phyloP scores from a whole-genome alignment of 2,329 filamentous ascomycete species.

The Cladosporium sp. region DNA sequence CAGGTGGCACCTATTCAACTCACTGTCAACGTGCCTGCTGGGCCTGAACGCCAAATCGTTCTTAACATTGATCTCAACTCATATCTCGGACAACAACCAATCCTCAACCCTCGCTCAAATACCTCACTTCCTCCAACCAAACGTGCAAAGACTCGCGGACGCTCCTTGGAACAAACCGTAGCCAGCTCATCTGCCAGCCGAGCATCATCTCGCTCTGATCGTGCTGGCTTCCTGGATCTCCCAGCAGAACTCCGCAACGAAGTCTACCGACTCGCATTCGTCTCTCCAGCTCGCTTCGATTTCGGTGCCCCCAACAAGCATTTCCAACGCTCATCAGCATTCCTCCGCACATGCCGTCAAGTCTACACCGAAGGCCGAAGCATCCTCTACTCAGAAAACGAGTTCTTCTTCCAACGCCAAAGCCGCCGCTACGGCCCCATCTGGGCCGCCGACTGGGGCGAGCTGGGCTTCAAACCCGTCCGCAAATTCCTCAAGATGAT shows the following conservation, averaged over 20 bases:
- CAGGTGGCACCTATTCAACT: conserved; percentile 30
- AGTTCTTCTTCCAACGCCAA: conserved; percentile 43
- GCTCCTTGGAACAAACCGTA: not conserved
- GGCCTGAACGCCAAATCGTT: conserved; percentile 42
- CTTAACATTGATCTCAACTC: conserved; percentile 23
- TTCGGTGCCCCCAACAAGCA: conserved; percentile 32
- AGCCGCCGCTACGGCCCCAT: conserved; percentile 30
- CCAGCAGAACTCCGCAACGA: conserved; percentile 45
- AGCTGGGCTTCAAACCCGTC: conserved; percentile 45
- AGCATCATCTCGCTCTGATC: not conserved
- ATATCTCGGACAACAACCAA: not conserved
- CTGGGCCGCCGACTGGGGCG: conserved; percentile 40
- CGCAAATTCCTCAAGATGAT: conserved; percentile 45
- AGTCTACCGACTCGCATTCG: conserved; percentile 43
- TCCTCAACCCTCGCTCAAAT: not conserved
- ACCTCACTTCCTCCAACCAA: conserved; percentile 2
- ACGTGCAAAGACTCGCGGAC: not conserved
- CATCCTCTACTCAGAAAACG: conserved; percentile 49
- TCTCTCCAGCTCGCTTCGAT: conserved; percentile 30
- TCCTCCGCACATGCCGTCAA: conserved; percentile 44
- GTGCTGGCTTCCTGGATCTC: conserved; percentile 33
- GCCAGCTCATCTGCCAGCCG: not conserved
- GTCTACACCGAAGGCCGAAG: conserved; percentile 43
- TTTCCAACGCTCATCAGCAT: conserved; percentile 39
- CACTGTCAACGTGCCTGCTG: conserved; percentile 44